Evolutionary conservation across 176 grass and related monocot species (phyloP).

Genomic region (Zoysia pacifica): DNA sequence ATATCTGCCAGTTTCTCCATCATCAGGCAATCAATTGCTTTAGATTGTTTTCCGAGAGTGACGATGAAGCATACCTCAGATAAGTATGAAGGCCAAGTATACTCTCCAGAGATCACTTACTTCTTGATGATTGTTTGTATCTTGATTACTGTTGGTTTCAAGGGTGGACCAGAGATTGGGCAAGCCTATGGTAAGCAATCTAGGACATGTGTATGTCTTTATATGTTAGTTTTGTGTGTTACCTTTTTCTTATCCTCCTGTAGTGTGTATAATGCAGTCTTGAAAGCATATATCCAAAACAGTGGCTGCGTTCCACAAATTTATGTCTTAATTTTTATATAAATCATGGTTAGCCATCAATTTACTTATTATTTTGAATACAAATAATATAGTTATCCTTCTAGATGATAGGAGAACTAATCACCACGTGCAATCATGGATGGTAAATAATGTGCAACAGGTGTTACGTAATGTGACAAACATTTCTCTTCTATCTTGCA

Average conservation of each 20-base stretch:
- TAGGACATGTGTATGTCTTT: constrained; percentile 5
- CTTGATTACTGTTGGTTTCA: constrained; percentile 66
- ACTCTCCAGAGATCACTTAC: constrained; percentile 73
- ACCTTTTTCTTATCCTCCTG: background rate
- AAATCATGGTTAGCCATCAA: background rate
- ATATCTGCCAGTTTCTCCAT: constrained; percentile 89
- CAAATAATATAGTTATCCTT: background rate
- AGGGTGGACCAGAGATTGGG: constrained; percentile 78
- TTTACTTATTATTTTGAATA: constrained; percentile 1
- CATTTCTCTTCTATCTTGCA: constrained; percentile 37
- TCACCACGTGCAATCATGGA: constrained; percentile 2
- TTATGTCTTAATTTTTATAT: background rate
- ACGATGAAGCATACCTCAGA: constrained; percentile 80
- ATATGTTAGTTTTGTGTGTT: constrained; percentile 3
- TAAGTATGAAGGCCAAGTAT: constrained; percentile 76
- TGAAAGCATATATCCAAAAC: background rate
- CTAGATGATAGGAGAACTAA: background rate
- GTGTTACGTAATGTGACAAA: background rate
- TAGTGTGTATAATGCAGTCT: background rate
- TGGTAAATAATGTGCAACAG: background rate
- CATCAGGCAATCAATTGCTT: constrained; percentile 72
- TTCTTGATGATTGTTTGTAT: constrained; percentile 77
- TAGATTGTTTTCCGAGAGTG: constrained; percentile 82
- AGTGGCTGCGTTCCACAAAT: background rate
- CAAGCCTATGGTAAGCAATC: constrained; percentile 73